Base-by-base conservation (phyloP, 2,329 filamentous ascomycete species). In the Beauveria caledonica region DNA sequence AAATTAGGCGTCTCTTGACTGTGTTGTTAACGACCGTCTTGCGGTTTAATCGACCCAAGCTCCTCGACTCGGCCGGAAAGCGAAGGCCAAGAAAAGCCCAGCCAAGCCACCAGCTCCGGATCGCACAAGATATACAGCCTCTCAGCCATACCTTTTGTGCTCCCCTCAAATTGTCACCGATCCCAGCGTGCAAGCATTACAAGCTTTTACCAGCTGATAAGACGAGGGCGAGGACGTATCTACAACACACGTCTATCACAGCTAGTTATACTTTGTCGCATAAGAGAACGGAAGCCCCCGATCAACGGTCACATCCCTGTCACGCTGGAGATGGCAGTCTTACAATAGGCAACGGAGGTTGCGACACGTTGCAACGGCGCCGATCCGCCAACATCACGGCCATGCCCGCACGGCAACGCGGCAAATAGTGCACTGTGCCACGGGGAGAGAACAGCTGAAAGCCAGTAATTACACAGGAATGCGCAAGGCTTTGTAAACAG, bases 341-440 rank as follows among this genome's bases (percentile, higher is more conserved):
- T 19, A 45, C 33, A 36, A 36, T 36, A 15, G 33, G 33, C 33
- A 36, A 36, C 33, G 5, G 33, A 36, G 53, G 27, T 56, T 36
- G 42, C 42, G 53, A 44, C 25, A 48, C 53, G 42, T 56, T 56
- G 9, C 42, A 27, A 23, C 42, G 40, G 36, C n/a, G 53, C 42
- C 53, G 42, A 55, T 55, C 53, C 27, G 21, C 53, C 25, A 55
- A n/a, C 54, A 19, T 21, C 27, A 48, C 11, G 13, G 33, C 19
- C n/a, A 23, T 13, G 13, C 15, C 45, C 21, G 21, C 45, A 58
- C 55, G 55, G 55, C 45, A 58, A 58, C 21, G n/a, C 55, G 55
- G 55, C 55, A 58, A 45, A 42, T 58, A 33, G 54, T 40, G 19
- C 17, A 39, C 11, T 58, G 36, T 45, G 55, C 55, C 55, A 58